These are phyloP conservation scores for Nakazawaea peltata DNA, from an alignment of 805 yeast species.

Conservation along the genomic window DNA sequence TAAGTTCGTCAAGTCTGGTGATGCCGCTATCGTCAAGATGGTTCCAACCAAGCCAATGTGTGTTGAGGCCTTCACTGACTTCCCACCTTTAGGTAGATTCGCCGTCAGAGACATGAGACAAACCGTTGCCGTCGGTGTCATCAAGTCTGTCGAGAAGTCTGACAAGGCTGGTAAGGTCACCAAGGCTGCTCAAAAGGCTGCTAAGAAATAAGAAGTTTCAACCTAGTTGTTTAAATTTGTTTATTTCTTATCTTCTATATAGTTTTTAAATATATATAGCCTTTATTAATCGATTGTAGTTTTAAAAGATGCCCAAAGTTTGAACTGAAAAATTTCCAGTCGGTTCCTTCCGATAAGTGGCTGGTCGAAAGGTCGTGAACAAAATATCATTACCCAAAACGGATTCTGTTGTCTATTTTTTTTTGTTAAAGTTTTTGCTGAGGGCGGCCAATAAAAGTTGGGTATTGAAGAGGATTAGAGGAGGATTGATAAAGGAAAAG, in stretches of 20 bases:
- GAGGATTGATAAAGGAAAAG: too few species aligned
- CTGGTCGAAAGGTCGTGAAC: too few species aligned
- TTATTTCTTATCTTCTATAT: background rate
- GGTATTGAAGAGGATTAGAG: too few species aligned
- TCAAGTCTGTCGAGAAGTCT: conserved; percentile 88
- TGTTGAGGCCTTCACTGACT: conserved; percentile 89
- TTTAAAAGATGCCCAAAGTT: too few species aligned
- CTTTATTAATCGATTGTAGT: too few species aligned
- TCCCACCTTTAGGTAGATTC: conserved; percentile 97
- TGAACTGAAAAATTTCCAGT: too few species aligned
- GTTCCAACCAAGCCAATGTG: conserved; percentile 89
- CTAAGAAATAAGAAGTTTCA: conserved; percentile 50
- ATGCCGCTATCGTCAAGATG: conserved; percentile 89
- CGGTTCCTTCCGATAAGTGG: too few species aligned
- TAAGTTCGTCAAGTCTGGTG: conserved; percentile 93
- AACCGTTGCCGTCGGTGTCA: conserved; percentile 99
- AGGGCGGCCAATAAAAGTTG: too few species aligned
- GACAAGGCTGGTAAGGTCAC: conserved; percentile 89
- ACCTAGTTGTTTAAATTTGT: background rate
- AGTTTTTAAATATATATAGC: background rate
- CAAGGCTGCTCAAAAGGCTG: conserved; percentile 89
- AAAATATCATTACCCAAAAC: too few species aligned
- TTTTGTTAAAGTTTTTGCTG: too few species aligned
- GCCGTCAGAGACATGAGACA: conserved; percentile 99
- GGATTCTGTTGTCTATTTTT: too few species aligned